A percentile compares a stretch with the other conserved stretches of the same genome.
Conservation (phyloP, 331 rosid genomes). For the Malus hybrid region DNA sequence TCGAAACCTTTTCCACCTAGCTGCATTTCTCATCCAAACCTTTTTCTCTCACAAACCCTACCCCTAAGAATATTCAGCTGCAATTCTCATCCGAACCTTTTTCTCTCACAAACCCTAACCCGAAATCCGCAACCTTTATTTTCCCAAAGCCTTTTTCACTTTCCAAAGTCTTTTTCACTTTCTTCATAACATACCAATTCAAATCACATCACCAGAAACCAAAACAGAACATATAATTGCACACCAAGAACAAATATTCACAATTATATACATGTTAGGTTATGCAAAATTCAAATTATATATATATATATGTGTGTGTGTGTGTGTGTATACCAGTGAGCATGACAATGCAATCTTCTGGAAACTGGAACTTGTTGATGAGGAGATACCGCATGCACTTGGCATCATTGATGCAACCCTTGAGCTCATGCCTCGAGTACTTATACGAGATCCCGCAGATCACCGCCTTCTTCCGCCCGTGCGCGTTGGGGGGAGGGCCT, state of each 20-base stretch:
- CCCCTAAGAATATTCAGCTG: not conserved
- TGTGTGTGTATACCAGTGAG: constrained; percentile 64
- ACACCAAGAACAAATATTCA: not conserved
- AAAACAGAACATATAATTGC: not conserved
- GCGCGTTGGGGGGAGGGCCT: constrained; percentile 51
- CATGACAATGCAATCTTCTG: constrained; percentile 77
- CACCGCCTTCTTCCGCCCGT: constrained; percentile 91
- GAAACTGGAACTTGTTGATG: constrained; percentile 66
- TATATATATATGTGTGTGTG: too few relatives aligned
- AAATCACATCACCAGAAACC: not conserved
- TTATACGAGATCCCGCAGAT: constrained; percentile 77
- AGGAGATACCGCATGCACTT: constrained; percentile 81
- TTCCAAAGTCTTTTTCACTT: not conserved
- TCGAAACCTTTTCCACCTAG: not conserved
- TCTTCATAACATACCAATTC: not conserved
- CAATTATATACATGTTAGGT: not conserved
- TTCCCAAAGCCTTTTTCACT: not conserved
- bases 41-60: not conserved
- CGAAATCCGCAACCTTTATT: not conserved
- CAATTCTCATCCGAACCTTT: not conserved
- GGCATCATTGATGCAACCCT: constrained; percentile 92
- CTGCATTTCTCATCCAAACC: not conserved
- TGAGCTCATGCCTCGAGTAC: constrained; percentile 77
- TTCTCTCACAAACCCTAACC: not conserved
- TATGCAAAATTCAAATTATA: not conserved